These are phyloP conservation scores for Penicillium soppii DNA, from an alignment of 495 filamentous ascomycete genomes.

Conservation along the genomic window DNA sequence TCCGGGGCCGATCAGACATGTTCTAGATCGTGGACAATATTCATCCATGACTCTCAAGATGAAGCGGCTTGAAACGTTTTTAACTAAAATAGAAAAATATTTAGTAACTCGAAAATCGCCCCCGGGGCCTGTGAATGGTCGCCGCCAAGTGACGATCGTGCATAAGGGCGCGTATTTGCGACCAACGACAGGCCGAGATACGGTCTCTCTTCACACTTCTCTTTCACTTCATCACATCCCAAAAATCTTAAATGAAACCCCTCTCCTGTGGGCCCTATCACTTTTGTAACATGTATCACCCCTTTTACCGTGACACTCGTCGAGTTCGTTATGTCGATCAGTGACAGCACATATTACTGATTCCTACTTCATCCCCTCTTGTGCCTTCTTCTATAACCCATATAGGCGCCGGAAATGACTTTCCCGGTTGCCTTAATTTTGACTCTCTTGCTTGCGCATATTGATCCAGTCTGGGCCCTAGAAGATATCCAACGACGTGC, in stretches of 20 bases:
- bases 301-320: slow-evolving; percentile 16
- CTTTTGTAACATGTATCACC: slow-evolving; percentile 22
- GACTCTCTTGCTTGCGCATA: slow-evolving; percentile 13
- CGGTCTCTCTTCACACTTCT: slow-evolving; percentile 7
- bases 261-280: slow-evolving; percentile 24
- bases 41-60: too few relatives aligned
- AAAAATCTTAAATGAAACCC: slow-evolving; percentile 23
- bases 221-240: slow-evolving; percentile 35
- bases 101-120: too few relatives aligned
- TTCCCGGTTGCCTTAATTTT: slow-evolving; percentile 7
- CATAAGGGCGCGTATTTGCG: slow-evolving; percentile 34
- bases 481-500: slow-evolving; percentile 11
- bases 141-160: slow-evolving; percentile 23
- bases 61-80: too few relatives aligned
- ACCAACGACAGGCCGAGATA: slow-evolving; percentile 30
- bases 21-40: too few relatives aligned
- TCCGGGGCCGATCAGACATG: too few relatives aligned
- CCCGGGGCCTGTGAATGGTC: slow-evolving; percentile 20
- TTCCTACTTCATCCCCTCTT: slow-evolving; percentile 10
- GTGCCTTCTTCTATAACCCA: slow-evolving; percentile 12
- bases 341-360: slow-evolving; percentile 17
- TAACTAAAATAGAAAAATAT: too few relatives aligned
- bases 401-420: slow-evolving; percentile 24
- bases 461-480: slow-evolving; percentile 5
- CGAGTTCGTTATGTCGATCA: slow-evolving; percentile 26